phyloP scores from a whole-genome alignment of 1,139 yeast genomes.

The Suhomyces choctaworum region DNA sequence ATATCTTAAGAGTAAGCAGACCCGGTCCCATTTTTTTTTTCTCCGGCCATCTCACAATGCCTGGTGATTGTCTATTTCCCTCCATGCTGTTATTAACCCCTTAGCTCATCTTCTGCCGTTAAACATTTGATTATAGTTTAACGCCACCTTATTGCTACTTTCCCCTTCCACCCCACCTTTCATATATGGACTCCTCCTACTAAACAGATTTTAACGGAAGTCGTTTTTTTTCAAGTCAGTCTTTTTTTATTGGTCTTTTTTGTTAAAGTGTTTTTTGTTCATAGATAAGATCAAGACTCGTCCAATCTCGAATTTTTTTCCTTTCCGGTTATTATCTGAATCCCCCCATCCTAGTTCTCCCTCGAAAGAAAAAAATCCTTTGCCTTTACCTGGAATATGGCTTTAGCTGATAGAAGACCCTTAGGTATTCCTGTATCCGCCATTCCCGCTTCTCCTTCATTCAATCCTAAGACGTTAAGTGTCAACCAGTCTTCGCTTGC shows the following conservation, averaged over 20 bases:
- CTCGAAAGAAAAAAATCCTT: conserved; percentile 7
- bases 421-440: conserved; percentile 44
- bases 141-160: not conserved
- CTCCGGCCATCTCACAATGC: no score
- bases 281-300: conserved; percentile 9
- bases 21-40: conserved; percentile 1
- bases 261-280: conserved; percentile 7
- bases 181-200: conserved; percentile 11
- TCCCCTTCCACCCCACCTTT: conserved; percentile 1
- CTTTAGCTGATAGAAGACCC: conserved; percentile 61
- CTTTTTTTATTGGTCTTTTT: conserved; percentile 13
- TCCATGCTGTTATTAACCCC: conserved; percentile 4
- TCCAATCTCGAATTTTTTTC: conserved; percentile 12
- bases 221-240: conserved; percentile 13
- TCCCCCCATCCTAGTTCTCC: not conserved
- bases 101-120: conserved; percentile 5
- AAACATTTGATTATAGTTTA: conserved; percentile 11
- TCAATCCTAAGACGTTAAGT: conserved; percentile 43
- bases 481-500: conserved; percentile 10
- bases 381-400: conserved; percentile 35
- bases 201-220: conserved; percentile 13
- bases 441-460: conserved; percentile 47
- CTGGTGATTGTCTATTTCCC: no score
- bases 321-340: conserved; percentile 12
- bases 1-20: conserved; percentile 10